phyloP scores from a whole-genome alignment of 2,329 filamentous ascomycete species.

The Cryphonectria naterciae region DNA sequence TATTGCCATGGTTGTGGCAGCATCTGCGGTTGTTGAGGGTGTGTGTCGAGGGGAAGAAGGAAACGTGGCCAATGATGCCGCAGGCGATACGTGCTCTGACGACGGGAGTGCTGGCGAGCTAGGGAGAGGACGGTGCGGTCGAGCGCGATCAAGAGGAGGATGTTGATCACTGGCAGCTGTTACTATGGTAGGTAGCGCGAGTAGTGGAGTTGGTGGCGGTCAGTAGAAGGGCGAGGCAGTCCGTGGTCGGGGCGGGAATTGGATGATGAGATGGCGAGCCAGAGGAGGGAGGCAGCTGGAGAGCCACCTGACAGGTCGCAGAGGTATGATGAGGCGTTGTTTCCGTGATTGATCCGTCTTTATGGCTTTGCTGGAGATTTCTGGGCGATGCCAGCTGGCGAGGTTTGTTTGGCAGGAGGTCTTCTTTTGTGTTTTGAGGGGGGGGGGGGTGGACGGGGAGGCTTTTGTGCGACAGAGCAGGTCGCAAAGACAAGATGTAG shows the following conservation, averaged over 20 bases:
- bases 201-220: slow-evolving; percentile 12
- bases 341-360: neutral
- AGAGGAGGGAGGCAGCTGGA: neutral
- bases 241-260: neutral
- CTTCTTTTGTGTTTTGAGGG: neutral
- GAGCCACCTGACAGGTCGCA: too few species aligned
- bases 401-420: slow-evolving; percentile 1
- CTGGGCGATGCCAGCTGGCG: slow-evolving; percentile 6
- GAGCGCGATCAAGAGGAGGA: slow-evolving; percentile 5
- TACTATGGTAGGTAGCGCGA: slow-evolving; percentile 20
- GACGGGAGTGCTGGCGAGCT: slow-evolving; percentile 2
- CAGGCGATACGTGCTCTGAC: slow-evolving; percentile 7
- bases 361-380: slow-evolving; percentile 4
- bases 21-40: slow-evolving; percentile 11
- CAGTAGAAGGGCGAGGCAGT: slow-evolving; percentile 15
- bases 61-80: slow-evolving; percentile 10
- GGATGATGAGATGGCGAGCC: neutral
- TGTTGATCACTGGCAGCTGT: slow-evolving; percentile 7
- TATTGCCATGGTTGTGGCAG: slow-evolving; percentile 49
- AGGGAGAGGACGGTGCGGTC: neutral
- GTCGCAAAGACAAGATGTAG: neutral
- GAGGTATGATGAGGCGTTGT: neutral
- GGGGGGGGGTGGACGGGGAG: neutral
- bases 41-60: neutral
- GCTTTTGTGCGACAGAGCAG: slow-evolving; percentile 3